Evolutionary conservation across 371 early-diverging fungal genomes (phyloP).

Genomic region (Circinella umbellata): DNA sequence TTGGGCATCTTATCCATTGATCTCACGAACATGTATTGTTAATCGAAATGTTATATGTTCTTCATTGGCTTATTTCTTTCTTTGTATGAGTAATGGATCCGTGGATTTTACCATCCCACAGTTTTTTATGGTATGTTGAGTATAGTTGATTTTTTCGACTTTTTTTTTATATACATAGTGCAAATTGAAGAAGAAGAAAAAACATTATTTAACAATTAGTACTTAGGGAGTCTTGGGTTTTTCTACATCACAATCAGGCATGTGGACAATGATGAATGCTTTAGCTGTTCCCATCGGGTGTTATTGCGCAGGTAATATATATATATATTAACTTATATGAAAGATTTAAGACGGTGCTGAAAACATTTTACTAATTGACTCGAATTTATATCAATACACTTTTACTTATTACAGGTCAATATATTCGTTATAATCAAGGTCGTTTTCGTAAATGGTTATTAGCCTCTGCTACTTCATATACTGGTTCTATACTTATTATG

Average conservation of each 20-base stretch:
- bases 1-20: constrained; percentile 63
- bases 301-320: background rate
- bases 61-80: constrained; percentile 35
- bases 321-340: too few relatives aligned
- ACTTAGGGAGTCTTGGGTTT: constrained; percentile 5
- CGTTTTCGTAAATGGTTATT: background rate
- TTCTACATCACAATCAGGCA: background rate
- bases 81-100: constrained; percentile 31
- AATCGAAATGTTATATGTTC: constrained; percentile 34
- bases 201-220: background rate
- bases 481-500: background rate
- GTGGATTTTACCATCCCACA: constrained; percentile 36
- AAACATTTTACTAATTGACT: too few relatives aligned
- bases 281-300: constrained; percentile 11
- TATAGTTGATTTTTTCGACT: too few relatives aligned
- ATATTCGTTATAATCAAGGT: background rate
- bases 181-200: too few relatives aligned
- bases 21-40: constrained; percentile 42
- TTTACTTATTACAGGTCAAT: background rate
- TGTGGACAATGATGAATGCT: constrained; percentile 8
- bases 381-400: too few relatives aligned
- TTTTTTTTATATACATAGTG: too few relatives aligned
- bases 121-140: constrained; percentile 34
- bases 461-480: background rate
- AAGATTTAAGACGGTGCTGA: too few relatives aligned